A percentile compares a stretch with the other conserved stretches of the same genome.
These are phyloP conservation scores for Plasmodium knowlesi DNA, from an alignment of 169 alveolate genomes.

Conservation along the genomic window DNA sequence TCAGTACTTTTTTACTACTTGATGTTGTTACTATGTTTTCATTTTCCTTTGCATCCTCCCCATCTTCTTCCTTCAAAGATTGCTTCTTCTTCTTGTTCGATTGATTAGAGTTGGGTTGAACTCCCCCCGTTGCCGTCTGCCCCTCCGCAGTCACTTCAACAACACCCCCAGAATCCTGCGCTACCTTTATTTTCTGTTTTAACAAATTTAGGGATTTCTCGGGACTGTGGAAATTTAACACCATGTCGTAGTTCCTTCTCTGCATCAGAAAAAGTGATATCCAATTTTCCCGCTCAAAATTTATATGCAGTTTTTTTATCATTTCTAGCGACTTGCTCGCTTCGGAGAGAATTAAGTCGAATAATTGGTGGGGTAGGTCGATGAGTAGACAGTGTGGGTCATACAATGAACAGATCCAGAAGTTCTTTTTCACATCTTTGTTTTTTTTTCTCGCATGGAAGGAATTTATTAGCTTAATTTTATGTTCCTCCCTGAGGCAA, in stretches of 20 bases:
- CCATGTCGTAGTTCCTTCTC: constrained; percentile 13
- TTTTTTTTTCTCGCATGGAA: constrained; percentile 18
- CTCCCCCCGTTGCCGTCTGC: neutral
- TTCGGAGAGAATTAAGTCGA: neutral
- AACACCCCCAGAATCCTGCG: neutral
- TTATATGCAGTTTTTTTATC: neutral
- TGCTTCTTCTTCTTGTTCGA: neutral
- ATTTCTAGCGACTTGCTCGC: constrained; percentile 6
- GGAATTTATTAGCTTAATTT: constrained; percentile 9
- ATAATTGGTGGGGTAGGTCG: constrained; percentile 8
- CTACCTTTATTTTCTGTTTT: neutral
- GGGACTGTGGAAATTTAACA: constrained; percentile 3
- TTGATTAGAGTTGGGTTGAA: neutral
- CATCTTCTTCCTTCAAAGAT: neutral
- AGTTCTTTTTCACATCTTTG: constrained; percentile 9
- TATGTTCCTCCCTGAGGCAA: constrained; percentile 31
- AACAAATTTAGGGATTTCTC: neutral
- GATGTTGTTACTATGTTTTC: neutral
- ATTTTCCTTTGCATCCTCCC: neutral
- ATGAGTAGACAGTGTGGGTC: constrained; percentile 40
- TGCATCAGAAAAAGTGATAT: constrained; percentile 16
- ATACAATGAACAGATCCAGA: constrained; percentile 45
- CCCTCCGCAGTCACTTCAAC: too few species aligned
- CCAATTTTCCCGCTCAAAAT: constrained; percentile 44
- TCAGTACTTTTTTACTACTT: neutral